Conservation (phyloP, 805 yeast genomes). For the Starmerella floricola region DNA sequence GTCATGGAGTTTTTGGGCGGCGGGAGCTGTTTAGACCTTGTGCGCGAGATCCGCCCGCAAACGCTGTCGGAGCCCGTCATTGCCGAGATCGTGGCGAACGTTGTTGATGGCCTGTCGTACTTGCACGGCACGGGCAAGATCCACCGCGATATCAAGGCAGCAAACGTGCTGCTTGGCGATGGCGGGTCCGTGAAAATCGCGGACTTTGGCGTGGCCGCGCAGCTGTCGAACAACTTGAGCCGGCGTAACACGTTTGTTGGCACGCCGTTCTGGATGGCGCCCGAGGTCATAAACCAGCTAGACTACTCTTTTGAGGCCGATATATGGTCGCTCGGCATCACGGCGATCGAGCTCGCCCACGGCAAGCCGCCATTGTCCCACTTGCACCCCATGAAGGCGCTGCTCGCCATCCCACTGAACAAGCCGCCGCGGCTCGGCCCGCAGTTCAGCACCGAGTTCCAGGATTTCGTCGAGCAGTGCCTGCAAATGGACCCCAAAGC, state of each 20-base stretch:
- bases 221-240: conserved; percentile 45
- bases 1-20: conserved; percentile 74
- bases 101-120: conserved; percentile 50
- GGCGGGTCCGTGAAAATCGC: conserved; percentile 75
- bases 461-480: conserved; percentile 58
- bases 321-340: conserved; percentile 71
- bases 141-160: conserved; percentile 90
- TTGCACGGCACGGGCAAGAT: conserved; percentile 61
- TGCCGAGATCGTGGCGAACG: conserved; percentile 42
- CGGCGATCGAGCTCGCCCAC: conserved; percentile 57
- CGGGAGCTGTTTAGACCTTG: conserved; percentile 57
- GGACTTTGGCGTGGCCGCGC: conserved; percentile 93
- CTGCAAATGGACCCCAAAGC: conserved; percentile 54
- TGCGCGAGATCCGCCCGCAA: conserved; percentile 33
- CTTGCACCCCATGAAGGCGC: conserved; percentile 43
- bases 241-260: conserved; percentile 38
- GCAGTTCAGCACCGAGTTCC: conserved; percentile 39
- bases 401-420: conserved; percentile 40
- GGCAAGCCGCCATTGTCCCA: conserved; percentile 60
- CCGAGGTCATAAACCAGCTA: conserved; percentile 88
- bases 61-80: conserved; percentile 47
- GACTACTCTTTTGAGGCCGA: conserved; percentile 61
- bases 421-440: conserved; percentile 35
- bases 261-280: conserved; percentile 92
- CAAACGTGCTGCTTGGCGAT: conserved; percentile 63